Evolutionary conservation across 805 yeast species (phyloP), one percentile per base, ranked within the genome.

Genomic region (Cephaloascus fragrans): DNA sequence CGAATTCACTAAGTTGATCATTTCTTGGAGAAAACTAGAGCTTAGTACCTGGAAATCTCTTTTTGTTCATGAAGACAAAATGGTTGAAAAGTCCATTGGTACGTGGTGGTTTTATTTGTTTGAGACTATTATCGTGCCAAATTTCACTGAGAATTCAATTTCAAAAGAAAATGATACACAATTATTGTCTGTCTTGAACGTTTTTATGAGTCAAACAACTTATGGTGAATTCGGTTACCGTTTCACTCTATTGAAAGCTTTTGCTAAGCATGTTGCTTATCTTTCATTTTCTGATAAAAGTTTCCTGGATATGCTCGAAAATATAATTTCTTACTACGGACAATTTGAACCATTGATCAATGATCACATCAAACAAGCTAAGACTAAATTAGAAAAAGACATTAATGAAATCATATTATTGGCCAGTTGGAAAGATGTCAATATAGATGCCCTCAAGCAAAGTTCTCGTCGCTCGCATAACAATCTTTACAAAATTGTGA

Each of bases 351-450:
- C 73, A 0, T 47, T 55, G 1, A 62, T 90, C n/a, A 53, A 56
- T 2, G 72, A 69, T 0, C 56, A 61, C 9, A 52, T 88, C 8
- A 49, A 47, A 0, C 51, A 52, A 1, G 69, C 70, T 1, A 78
- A 70, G 55, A 75, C 71, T 49, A 56, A 60, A 3, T 61, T 90
- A 28, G 86, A 80, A 42, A 90, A 89, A 52, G 87, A 87, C 37
- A 74, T 93, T 9, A 70, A 77, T 28, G 98, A 93, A 41, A 80
- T 88, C 3, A 87, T 93, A 34, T 61, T 86, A 35, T 67, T 93
- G 14, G 97, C 98, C 1, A 85, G 96, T 51, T 94, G 97, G 97
- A 88, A 89, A 49, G 99, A 93, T 61, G 89, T 88, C 10, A 94
- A 93, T 51, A 76, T 88, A 34, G 94, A 84, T 52, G 96, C 98